Conservation (phyloP, 2,329 filamentous ascomycete genomes). For the Fusarium agapanthi region DNA sequence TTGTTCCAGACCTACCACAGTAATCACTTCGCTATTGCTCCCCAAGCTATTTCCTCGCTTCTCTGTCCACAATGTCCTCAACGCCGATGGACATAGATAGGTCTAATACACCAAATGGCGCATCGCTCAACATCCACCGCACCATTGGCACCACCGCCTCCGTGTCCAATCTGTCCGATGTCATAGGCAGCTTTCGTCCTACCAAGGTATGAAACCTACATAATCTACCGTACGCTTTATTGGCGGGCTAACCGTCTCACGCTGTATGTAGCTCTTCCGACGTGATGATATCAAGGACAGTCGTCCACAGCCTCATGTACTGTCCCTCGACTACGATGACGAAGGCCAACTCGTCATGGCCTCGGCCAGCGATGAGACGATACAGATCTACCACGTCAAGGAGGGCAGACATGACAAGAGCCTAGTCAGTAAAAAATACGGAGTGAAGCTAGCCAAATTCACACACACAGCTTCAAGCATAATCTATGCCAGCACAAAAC, state of each 20-base stretch:
- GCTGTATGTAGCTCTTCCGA: slow-evolving; percentile 60
- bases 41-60: neutral
- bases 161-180: slow-evolving; percentile 76
- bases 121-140: slow-evolving; percentile 61
- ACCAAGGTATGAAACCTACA: slow-evolving; percentile 71
- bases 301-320: slow-evolving; percentile 69
- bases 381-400: slow-evolving; percentile 93
- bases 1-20: neutral
- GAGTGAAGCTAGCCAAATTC: slow-evolving; percentile 91
- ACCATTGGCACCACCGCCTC: slow-evolving; percentile 54
- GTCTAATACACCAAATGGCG: slow-evolving; percentile 50
- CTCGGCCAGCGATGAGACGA: slow-evolving; percentile 90
- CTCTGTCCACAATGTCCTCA: slow-evolving; percentile 54
- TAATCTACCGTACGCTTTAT: neutral
- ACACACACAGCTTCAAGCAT: slow-evolving; percentile 92
- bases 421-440: slow-evolving; percentile 95
- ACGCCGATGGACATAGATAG: slow-evolving; percentile 67
- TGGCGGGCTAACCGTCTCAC: neutral
- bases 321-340: slow-evolving; percentile 96
- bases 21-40: neutral
- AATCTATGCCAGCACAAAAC: slow-evolving; percentile 94
- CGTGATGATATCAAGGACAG: slow-evolving; percentile 64
- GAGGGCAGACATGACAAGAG: slow-evolving; percentile 91
- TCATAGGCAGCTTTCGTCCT: slow-evolving; percentile 80
- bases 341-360: slow-evolving; percentile 92